These are phyloP conservation scores for Sequoia sempervirens DNA, from an alignment of 75 land plant species.

Conservation along the genomic window DNA sequence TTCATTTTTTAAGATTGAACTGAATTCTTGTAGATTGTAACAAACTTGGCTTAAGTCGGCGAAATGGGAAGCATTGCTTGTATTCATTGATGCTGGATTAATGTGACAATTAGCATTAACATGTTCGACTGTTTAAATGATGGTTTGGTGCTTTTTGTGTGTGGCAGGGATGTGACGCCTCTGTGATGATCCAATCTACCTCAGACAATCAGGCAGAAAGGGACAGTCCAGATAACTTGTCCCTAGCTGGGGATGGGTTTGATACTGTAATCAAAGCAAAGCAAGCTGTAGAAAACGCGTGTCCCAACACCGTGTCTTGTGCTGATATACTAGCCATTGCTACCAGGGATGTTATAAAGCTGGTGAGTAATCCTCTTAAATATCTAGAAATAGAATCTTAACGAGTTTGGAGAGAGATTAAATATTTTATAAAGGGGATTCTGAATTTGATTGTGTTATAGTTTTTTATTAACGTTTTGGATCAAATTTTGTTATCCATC, in stretches of 20 bases:
- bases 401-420: no score
- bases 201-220: slow-evolving; percentile 57
- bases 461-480: no score
- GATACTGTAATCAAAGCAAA: slow-evolving; percentile 81
- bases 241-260: slow-evolving; percentile 84
- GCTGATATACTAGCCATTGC: slow-evolving; percentile 32
- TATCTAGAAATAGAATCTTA: not conserved
- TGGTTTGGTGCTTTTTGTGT: slow-evolving; percentile 2
- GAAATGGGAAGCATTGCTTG: not conserved
- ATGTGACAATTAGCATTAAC: not conserved
- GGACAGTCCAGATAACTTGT: slow-evolving; percentile 55
- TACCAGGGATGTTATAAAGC: slow-evolving; percentile 17
- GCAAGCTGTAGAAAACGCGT: slow-evolving; percentile 49
- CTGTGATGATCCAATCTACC: slow-evolving; percentile 48
- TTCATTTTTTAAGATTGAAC: not conserved
- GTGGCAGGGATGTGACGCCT: slow-evolving; percentile 72
- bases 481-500: no score
- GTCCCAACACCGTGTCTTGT: slow-evolving; percentile 31
- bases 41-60: not conserved
- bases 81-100: not conserved
- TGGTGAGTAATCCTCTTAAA: slow-evolving; percentile 11
- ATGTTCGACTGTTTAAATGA: not conserved
- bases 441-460: no score
- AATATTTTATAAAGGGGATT: no score
- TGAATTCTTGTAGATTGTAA: not conserved